Conservation (phyloP, 2,329 filamentous ascomycete genomes). For the Fusarium sp. region DNA sequence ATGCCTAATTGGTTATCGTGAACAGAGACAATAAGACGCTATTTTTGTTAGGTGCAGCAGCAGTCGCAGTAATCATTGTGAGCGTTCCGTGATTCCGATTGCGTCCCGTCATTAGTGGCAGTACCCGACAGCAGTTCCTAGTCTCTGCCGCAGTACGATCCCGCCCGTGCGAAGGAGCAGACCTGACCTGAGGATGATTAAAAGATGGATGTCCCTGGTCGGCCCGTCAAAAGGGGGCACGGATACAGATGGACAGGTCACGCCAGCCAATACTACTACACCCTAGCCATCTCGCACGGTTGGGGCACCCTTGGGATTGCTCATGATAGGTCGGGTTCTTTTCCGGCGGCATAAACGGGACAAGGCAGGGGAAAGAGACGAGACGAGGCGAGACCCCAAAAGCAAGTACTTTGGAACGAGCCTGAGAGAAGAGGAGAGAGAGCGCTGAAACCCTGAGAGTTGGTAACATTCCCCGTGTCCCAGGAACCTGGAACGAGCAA, state of each 20-base stretch:
- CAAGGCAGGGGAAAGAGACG: conserved; percentile 16
- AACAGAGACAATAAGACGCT: conserved; percentile 5
- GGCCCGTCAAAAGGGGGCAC: conserved; percentile 27
- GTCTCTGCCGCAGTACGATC: conserved; percentile 34
- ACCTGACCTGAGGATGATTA: not conserved
- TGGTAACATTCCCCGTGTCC: conserved; percentile 32
- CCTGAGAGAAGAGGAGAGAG: not conserved
- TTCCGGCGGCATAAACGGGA: conserved; percentile 33
- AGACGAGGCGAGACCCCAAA: conserved; percentile 24
- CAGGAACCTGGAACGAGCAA: conserved; percentile 23
- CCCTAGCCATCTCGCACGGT: conserved; percentile 36
- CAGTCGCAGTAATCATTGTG: not conserved
- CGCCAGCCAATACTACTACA: conserved; percentile 22
- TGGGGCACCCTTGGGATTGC: conserved; percentile 25
- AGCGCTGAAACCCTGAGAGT: not conserved
- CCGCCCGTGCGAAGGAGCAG: conserved; percentile 35
- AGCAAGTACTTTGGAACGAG: conserved; percentile 7
- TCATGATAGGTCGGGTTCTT: conserved; percentile 22
- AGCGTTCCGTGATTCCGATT: conserved; percentile 35
- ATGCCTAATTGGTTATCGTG: conserved; percentile 4
- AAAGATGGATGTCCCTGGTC: conserved; percentile 5
- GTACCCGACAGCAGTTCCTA: conserved; percentile 24
- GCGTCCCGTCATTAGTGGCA: conserved; percentile 38
- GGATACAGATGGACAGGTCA: conserved; percentile 15
- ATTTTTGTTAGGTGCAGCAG: conserved; percentile 6